These are phyloP conservation scores for Beauveria medogensis DNA, from an alignment of 2,329 filamentous ascomycete genomes.

Conservation along the genomic window DNA sequence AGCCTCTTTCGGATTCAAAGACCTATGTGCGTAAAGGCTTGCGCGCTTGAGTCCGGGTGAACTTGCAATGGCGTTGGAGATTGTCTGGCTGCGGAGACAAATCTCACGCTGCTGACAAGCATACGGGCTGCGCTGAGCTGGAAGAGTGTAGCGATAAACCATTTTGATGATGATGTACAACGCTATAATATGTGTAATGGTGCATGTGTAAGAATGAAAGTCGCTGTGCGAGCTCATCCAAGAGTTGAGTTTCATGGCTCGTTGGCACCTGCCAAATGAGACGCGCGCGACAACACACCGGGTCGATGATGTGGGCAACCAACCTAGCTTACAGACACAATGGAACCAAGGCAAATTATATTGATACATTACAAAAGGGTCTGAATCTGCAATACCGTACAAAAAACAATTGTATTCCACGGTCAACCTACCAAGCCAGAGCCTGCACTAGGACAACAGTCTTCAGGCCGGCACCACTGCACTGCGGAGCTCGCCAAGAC, in stretches of 20 bases:
- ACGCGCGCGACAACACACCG: not conserved
- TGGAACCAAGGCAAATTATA: no score
- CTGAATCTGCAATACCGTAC: no score
- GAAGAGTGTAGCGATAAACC: slow-evolving; percentile 12
- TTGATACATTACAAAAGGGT: no score
- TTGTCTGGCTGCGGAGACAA: slow-evolving; percentile 7
- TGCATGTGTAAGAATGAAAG: not conserved
- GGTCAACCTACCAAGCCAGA: no score
- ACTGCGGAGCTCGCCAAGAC: no score
- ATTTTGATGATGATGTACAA: slow-evolving; percentile 4
- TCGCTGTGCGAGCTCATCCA: not conserved
- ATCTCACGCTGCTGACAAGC: not conserved
- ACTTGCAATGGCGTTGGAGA: slow-evolving; percentile 6
- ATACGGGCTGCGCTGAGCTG: slow-evolving; percentile 8
- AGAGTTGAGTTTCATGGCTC: not conserved
- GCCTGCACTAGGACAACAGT: no score
- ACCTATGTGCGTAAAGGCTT: not conserved
- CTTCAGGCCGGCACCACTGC: no score
- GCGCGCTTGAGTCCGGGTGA: slow-evolving; percentile 4
- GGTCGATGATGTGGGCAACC: not conserved
- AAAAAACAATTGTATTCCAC: no score
- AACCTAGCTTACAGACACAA: not conserved
- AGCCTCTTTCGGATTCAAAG: not conserved
- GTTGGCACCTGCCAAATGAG: not conserved
- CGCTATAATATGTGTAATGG: not conserved